Conservation (phyloP, 2,329 filamentous ascomycete genomes). For the Microcera coccophila region DNA sequence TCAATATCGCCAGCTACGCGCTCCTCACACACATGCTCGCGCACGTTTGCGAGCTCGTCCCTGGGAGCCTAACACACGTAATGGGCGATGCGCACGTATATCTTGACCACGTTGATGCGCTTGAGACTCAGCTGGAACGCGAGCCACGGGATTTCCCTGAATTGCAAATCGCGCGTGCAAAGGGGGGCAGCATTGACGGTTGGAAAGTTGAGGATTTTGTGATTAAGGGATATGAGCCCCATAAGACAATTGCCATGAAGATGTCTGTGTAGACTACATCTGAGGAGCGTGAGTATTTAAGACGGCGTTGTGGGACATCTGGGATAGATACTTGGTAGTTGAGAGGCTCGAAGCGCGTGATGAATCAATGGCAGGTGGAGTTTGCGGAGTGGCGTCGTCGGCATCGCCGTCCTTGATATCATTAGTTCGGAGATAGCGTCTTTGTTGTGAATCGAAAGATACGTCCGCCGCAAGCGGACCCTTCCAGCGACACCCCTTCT, state of each 20-base stretch:
- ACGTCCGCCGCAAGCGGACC: too few species aligned
- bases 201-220: constrained; percentile 88
- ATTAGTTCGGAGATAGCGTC: neutral
- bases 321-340: neutral
- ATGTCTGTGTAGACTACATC: constrained; percentile 86
- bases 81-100: constrained; percentile 99
- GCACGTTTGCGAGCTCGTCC: constrained; percentile 76
- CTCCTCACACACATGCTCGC: constrained; percentile 94
- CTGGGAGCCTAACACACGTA: constrained; percentile 85
- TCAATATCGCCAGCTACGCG: constrained; percentile 96
- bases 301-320: neutral
- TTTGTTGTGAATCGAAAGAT: neutral
- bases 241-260: constrained; percentile 94
- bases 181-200: constrained; percentile 75
- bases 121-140: constrained; percentile 73
- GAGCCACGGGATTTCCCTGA: constrained; percentile 79
- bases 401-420: constrained; percentile 8
- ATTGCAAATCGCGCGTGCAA: constrained; percentile 65
- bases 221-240: constrained; percentile 82
- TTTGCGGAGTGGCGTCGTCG: neutral
- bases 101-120: constrained; percentile 82
- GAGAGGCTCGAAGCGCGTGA: neutral
- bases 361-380: too few species aligned
- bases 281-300: neutral
- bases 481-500: too few species aligned